Evolutionary conservation across 208 protist genomes (phyloP).

Genomic region (Acanthamoeba castellanii): DNA sequence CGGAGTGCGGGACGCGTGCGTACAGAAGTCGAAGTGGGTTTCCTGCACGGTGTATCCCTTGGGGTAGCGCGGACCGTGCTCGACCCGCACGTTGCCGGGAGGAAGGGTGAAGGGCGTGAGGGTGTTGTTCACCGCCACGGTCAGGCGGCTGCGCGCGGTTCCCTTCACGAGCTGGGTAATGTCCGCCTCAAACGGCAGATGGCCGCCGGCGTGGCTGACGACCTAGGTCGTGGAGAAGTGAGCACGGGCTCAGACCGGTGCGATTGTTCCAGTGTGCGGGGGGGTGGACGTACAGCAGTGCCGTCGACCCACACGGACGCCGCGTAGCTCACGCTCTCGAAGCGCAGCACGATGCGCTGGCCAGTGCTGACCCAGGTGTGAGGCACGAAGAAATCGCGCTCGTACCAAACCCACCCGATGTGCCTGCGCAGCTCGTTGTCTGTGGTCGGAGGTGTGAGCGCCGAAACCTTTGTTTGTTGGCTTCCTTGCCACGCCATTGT

Average conservation of each 20-base stretch:
- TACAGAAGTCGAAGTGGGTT: constrained; percentile 24
- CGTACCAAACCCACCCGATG: constrained; percentile 32
- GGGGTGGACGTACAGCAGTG: not conserved
- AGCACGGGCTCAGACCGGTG: not conserved
- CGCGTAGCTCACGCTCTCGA: constrained; percentile 40
- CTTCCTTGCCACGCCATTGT: too few species aligned
- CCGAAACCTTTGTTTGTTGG: not conserved
- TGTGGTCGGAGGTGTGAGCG: not conserved
- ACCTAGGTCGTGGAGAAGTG: not conserved
- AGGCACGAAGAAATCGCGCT: constrained; percentile 29
- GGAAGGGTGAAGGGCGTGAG: constrained; percentile 29
- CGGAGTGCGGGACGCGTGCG: not conserved
- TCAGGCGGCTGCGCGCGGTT: not conserved
- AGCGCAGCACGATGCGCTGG: constrained; percentile 39
- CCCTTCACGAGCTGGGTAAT: constrained; percentile 6
- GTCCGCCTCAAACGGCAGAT: constrained; percentile 28
- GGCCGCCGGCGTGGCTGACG: not conserved
- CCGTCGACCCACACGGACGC: constrained; percentile 44
- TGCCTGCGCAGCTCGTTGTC: constrained; percentile 28
- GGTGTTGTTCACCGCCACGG: constrained; percentile 47
- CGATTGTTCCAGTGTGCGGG: not conserved
- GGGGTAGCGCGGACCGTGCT: not conserved
- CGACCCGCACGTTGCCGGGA: constrained; percentile 19
- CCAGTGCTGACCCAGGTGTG: not conserved
- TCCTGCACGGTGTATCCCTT: constrained; percentile 52